Base-by-base conservation (phyloP, 2,329 filamentous ascomycete genomes). In the Aspergillus sojae region DNA sequence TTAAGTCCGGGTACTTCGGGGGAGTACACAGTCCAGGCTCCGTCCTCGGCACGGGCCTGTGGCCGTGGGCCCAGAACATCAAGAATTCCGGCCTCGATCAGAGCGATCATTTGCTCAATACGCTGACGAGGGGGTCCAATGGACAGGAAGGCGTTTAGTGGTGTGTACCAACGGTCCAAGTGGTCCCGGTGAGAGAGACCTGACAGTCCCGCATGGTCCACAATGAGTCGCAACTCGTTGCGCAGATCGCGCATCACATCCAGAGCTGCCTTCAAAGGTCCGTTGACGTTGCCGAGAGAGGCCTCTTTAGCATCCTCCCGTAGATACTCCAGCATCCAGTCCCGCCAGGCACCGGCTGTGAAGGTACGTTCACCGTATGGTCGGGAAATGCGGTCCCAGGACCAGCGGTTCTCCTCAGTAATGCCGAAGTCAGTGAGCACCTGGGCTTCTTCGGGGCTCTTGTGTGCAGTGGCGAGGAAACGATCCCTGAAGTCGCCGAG, bases 101-200 rank as follows among this genome's bases (percentile, higher is more conserved):
- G 23, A 9, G 57, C 57, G 7, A 58, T 41, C 57, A 58, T 52
- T n/a, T 58, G 57, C 57, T 58, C 57, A 45, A 58, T 58, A 26
- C 57, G 57, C n/a, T 58, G 41, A 28, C 57, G 57, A 11, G 57
- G 57, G 14, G 57, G 57, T 32, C 57, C 57, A 14, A 58, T 58
- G 30, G 57, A 58, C 30, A 58, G 21, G 23, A 32, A 58, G 14
- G 57, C 57, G 32, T 58, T 58, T 4, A 58, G 32, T 7, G 57
- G 57, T 46, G 57, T 58, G n/a, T 58, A 58, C 57, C 57, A 58
- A 11, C 21, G 57, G 23, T 58, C 57, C 28, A 58, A n/a, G 45
- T 58, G 57, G 30, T 58, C 57, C 12, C 57, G 30, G 57, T 50
- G 57, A 6, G 57, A 58, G 5, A 16, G 21, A 4, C 57, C 57